Base-by-base conservation (phyloP, 2,329 filamentous ascomycete species). In the Botrytis cinerea region DNA sequence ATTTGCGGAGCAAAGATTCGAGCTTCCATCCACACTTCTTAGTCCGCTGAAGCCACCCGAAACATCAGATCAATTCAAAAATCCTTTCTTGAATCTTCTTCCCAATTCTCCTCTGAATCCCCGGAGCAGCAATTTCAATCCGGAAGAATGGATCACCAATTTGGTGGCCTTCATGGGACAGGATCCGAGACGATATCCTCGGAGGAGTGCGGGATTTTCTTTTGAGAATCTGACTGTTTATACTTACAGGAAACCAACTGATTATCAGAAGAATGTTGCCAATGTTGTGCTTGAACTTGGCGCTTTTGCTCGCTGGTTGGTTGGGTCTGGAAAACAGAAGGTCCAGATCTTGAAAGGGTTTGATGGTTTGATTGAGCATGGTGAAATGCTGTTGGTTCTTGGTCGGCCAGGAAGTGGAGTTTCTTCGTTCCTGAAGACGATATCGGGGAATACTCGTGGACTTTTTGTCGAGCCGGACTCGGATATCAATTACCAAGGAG, bases 141-240 rank as follows among this genome's bases (percentile, higher is more conserved):
- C 82, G 35, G 84, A 85, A 62, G 82, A 84, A 64, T 92, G 89
- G 90, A 51, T 72, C n/a, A 38, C 66, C 0, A 76, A 76, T 35
- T 64, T 75, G 9, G 70, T 73, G 46, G 73, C 70, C 20, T 75
- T 75, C 51, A 70, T 75, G 48, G 63, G 84, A 87, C 54, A 84
- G 84, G 43, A 86, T 71, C 89, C 89, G 28, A 83, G 73, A 38
- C 74, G 72, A 66, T 78, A 71, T 61, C 68, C 59, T 66, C 61
- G 51, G 60, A 87, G 90, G 78, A 88, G 87, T 22, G 86, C 88
- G 0, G 91, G 91, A 64, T 85, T 93, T 62, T 85, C 86, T 69
- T 93, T 91, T 83, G 87, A 88, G 81, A 87, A 92, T 79, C 84
- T 93, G 73, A 92, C 88, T 74, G 89, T 92, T 8, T 89, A 90